These are phyloP conservation scores for Ophiostoma sp. DNA, from an alignment of 2,329 filamentous ascomycete genomes.

Conservation along the genomic window DNA sequence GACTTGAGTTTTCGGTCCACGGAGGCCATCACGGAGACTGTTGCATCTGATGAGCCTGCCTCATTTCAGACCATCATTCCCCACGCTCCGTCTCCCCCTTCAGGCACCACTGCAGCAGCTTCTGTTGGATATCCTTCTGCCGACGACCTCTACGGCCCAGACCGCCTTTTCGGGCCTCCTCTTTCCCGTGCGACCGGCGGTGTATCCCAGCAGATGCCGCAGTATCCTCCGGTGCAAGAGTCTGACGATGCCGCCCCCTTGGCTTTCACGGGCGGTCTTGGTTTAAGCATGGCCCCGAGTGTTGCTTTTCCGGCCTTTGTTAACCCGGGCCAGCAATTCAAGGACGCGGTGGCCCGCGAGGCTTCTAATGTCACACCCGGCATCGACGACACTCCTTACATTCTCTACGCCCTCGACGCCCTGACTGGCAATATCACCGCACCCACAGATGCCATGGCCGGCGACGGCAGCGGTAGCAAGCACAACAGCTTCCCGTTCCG, in stretches of 20 bases:
- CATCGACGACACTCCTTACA: slow-evolving; percentile 81
- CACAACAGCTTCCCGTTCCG: slow-evolving; percentile 26
- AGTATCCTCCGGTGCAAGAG: not conserved
- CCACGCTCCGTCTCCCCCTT: slow-evolving; percentile 44
- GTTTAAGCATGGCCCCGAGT: not conserved
- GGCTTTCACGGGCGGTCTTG: not conserved
- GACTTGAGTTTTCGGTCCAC: slow-evolving; percentile 11
- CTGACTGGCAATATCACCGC: slow-evolving; percentile 63
- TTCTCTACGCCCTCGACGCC: slow-evolving; percentile 86
- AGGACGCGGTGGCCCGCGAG: slow-evolving; percentile 53
- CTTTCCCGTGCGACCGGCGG: slow-evolving; percentile 28
- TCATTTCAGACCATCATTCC: slow-evolving; percentile 39
- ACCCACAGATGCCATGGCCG: not conserved
- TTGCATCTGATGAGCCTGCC: slow-evolving; percentile 32
- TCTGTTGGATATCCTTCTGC: slow-evolving; percentile 38
- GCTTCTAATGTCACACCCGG: slow-evolving; percentile 67
- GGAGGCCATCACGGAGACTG: slow-evolving; percentile 23
- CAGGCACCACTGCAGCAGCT: slow-evolving; percentile 28
- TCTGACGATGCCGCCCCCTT: not conserved
- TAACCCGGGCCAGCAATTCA: slow-evolving; percentile 41
- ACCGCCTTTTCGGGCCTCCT: slow-evolving; percentile 42
- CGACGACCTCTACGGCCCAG: slow-evolving; percentile 48
- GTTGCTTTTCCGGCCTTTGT: slow-evolving; percentile 7
- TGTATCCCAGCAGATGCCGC: not conserved
- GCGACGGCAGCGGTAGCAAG: slow-evolving; percentile 54